Conservation (phyloP, 257 asterid genomes). For the Rhazya stricta region DNA sequence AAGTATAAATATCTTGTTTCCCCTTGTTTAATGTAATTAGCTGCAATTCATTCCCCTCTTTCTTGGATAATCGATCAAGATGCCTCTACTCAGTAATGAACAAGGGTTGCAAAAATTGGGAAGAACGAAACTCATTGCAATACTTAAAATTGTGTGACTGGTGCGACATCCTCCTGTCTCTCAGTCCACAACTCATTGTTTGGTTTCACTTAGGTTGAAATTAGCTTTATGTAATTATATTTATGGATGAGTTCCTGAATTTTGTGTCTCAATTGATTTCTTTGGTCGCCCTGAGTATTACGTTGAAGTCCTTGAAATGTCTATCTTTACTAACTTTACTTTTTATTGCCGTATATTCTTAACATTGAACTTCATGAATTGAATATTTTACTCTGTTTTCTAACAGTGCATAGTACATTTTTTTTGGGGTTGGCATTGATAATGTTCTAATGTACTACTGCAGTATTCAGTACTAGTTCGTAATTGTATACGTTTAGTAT, state of each 20-base stretch:
- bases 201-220: not conserved
- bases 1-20: no score
- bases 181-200: not conserved
- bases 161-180: not conserved
- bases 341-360: not conserved
- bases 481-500: no score
- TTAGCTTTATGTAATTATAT: not conserved
- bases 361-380: not conserved
- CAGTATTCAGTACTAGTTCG: no score
- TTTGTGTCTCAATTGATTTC: not conserved
- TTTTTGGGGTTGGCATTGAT: not conserved
- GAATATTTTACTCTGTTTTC: not conserved
- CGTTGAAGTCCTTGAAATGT: not conserved
- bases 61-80: not conserved
- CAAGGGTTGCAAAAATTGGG: not conserved
- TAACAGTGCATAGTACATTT: not conserved
- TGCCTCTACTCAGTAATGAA: not conserved
- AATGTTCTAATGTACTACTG: no score
- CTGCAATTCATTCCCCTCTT: not conserved
- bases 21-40: not conserved
- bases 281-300: not conserved
- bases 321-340: not conserved
- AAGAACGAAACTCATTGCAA: not conserved
- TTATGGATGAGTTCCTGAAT: not conserved
- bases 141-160: not conserved